Conservation (phyloP, 768 basidiomycete species). For the Agrocybe pediades region DNA sequence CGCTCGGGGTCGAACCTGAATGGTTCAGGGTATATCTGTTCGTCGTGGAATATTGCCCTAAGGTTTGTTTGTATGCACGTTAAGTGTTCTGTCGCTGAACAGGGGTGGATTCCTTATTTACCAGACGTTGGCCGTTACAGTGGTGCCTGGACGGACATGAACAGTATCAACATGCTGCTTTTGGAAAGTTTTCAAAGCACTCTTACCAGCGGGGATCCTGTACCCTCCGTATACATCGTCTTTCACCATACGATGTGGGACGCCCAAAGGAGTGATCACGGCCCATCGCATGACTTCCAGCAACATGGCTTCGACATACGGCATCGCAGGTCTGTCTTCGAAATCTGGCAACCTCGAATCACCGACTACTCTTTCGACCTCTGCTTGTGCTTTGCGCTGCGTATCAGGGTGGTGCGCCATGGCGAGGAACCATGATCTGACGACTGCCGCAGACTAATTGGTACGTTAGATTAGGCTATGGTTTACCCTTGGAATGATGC, state of each 20-base stretch:
- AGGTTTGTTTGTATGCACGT: background rate
- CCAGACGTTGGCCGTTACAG: background rate
- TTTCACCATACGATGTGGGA: slow-evolving; percentile 19
- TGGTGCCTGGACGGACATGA: background rate
- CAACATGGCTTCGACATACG: slow-evolving; percentile 30
- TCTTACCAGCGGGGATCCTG: slow-evolving; percentile 29
- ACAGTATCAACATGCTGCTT: slow-evolving; percentile 29
- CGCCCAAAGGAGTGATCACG: slow-evolving; percentile 26
- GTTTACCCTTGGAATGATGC: background rate
- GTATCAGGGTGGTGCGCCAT: slow-evolving; percentile 30
- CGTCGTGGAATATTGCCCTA: slow-evolving; percentile 1
- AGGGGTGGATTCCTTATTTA: background rate
- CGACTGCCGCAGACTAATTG: slow-evolving; percentile 20
- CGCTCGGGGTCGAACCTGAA: background rate
- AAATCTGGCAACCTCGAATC: slow-evolving; percentile 30
- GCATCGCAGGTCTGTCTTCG: slow-evolving; percentile 24
- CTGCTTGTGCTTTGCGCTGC: slow-evolving; percentile 30
- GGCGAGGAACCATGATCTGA: slow-evolving; percentile 29
- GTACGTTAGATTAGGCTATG: background rate
- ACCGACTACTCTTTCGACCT: slow-evolving; percentile 33
- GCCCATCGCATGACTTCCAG: slow-evolving; percentile 30
- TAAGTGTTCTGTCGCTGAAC: background rate
- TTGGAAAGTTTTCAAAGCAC: slow-evolving; percentile 17
- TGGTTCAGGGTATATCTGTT: background rate
- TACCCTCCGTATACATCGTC: slow-evolving; percentile 33